phyloP scores from a whole-genome alignment of 2,329 filamentous ascomycete genomes.

The Fusarium sp. region DNA sequence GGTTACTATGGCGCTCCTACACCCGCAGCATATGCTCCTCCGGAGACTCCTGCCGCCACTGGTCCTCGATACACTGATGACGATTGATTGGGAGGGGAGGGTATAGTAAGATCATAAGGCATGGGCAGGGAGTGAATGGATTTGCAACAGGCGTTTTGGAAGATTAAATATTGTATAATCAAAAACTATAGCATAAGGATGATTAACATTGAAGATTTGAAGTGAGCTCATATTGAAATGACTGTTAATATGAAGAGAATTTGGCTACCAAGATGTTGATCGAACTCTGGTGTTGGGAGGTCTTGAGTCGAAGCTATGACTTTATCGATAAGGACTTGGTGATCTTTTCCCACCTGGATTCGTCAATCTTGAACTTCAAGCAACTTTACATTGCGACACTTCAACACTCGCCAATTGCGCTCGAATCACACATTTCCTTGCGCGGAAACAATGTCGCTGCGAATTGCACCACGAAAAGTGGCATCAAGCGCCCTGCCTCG shows the following conservation, averaged over 20 bases:
- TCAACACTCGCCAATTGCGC: background rate
- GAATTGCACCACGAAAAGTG: background rate
- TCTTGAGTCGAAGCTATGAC: background rate
- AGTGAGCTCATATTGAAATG: background rate
- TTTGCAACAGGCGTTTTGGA: constrained; percentile 35
- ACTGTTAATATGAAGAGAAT: background rate
- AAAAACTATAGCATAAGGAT: constrained; percentile 6
- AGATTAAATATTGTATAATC: constrained; percentile 32
- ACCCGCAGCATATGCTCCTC: constrained; percentile 67
- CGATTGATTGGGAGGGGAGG: constrained; percentile 44
- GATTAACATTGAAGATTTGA: background rate
- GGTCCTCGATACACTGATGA: constrained; percentile 65
- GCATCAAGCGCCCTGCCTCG: background rate
- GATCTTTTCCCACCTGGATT: constrained; percentile 8
- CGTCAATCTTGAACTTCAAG: background rate
- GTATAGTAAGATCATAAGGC: background rate
- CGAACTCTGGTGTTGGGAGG: background rate
- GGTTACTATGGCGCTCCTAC: constrained; percentile 71
- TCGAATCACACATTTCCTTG: background rate
- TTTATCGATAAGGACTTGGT: constrained; percentile 34
- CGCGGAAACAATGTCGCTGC: constrained; percentile 1
- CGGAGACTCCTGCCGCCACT: constrained; percentile 70
- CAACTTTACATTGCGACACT: background rate
- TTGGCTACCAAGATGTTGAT: background rate
- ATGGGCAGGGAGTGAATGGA: background rate